Evolutionary conservation across 257 asterid genomes (phyloP).

Genomic region (Lithospermum erythrorhizon): DNA sequence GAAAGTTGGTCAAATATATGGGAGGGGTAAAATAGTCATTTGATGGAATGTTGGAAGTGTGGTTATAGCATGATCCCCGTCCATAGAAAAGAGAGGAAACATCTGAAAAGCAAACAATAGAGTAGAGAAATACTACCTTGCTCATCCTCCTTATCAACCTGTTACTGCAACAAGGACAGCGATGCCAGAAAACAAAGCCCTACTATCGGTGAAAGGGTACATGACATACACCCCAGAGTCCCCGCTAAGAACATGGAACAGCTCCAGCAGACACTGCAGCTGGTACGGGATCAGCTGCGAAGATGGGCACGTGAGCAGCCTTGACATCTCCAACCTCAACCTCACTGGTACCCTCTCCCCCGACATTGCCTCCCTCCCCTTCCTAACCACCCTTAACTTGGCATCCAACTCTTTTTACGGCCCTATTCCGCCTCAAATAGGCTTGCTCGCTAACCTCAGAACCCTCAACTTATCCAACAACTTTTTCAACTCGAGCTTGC

Average conservation of each 20-base stretch:
- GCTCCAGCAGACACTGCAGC: slow-evolving; percentile 44
- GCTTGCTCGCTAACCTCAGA: slow-evolving; percentile 37
- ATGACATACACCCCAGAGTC: slow-evolving; percentile 60
- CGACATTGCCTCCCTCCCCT: slow-evolving; percentile 51
- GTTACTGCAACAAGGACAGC: too few relatives aligned
- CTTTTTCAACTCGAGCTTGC: slow-evolving; percentile 43
- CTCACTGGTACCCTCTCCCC: slow-evolving; percentile 60
- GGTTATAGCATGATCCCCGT: too few relatives aligned
- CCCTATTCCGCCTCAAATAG: slow-evolving; percentile 49
- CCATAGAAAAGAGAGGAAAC: too few relatives aligned
- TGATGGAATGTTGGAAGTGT: too few relatives aligned
- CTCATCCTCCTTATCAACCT: slow-evolving; percentile 32
- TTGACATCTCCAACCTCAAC: slow-evolving; percentile 53
- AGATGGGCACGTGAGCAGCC: slow-evolving; percentile 47
- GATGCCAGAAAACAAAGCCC: slow-evolving; percentile 40
- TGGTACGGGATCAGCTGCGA: slow-evolving; percentile 83
- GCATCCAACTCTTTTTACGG: slow-evolving; percentile 52
- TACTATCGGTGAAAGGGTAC: slow-evolving; percentile 59
- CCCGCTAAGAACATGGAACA: slow-evolving; percentile 50
- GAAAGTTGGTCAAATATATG: too few relatives aligned
- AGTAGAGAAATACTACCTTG: too few relatives aligned
- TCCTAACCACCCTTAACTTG: slow-evolving; percentile 41
- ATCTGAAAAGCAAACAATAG: too few relatives aligned
- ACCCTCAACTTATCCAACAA: slow-evolving; percentile 72
- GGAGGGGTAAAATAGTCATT: too few relatives aligned